phyloP scores from a whole-genome alignment of 1,284 basidiomycete genomes.

The Kalmanozyma brasiliensis region DNA sequence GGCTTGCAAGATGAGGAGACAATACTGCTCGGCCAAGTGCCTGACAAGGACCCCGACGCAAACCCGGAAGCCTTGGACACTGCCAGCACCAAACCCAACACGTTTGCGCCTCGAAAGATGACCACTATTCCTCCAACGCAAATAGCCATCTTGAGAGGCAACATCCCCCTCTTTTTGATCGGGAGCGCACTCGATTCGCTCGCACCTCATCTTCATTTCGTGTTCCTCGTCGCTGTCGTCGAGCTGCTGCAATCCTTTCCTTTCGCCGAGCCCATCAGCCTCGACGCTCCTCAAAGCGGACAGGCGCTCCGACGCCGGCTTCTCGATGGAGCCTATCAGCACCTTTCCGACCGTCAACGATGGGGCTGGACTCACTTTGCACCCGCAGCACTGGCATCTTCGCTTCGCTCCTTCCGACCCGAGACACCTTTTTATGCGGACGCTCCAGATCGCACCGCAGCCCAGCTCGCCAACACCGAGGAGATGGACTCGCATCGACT shows the following conservation, averaged over 20 bases:
- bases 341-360: constrained; percentile 31
- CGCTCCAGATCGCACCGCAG: constrained; percentile 25
- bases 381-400: constrained; percentile 32
- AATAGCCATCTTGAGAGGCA: constrained; percentile 51
- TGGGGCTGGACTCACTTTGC: constrained; percentile 34
- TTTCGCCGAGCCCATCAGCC: constrained; percentile 46
- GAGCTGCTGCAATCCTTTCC: constrained; percentile 55
- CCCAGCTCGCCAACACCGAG: constrained; percentile 30
- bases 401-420: constrained; percentile 24
- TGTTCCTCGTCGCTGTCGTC: constrained; percentile 47
- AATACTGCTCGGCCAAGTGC: constrained; percentile 39
- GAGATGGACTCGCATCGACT: constrained; percentile 47
- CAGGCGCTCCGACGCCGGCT: constrained; percentile 47
- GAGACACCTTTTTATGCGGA: constrained; percentile 21
- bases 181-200: constrained; percentile 44
- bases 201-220: constrained; percentile 50
- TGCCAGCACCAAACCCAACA: constrained; percentile 24
- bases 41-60: constrained; percentile 37
- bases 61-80: constrained; percentile 17
- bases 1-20: constrained; percentile 23
- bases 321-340: constrained; percentile 40
- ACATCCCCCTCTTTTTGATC: constrained; percentile 56
- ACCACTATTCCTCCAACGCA: constrained; percentile 50
- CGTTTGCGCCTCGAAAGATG: constrained; percentile 24
- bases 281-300: constrained; percentile 35